phyloP scores from a whole-genome alignment of 345 rosid species.

The Rhodamnia argentea region DNA sequence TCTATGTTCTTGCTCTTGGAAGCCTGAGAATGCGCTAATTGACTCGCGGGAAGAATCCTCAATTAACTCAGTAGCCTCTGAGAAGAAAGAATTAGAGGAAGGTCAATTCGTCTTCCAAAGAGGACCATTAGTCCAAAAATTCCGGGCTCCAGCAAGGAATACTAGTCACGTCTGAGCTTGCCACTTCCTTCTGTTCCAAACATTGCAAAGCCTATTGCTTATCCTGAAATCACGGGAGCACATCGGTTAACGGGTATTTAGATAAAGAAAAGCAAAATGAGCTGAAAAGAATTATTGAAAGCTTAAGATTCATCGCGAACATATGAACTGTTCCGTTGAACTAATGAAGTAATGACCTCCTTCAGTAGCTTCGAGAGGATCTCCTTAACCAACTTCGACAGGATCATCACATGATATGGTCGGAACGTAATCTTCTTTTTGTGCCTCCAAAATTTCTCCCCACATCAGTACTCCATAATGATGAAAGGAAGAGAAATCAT shows the following conservation, averaged over 20 bases:
- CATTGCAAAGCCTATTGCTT: neutral
- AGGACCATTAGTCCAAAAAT: neutral
- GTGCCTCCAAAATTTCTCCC: neutral
- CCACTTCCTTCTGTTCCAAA: neutral
- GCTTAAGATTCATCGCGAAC: neutral
- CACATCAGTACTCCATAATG: neutral
- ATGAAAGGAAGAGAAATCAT: neutral
- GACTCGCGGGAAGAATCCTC: neutral
- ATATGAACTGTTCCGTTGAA: neutral
- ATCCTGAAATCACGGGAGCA: neutral
- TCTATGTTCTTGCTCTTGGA: neutral
- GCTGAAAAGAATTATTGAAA: neutral
- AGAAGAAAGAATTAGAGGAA: neutral
- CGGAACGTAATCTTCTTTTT: neutral
- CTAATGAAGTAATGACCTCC: neutral
- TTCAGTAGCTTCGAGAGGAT: neutral
- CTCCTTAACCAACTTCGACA: neutral
- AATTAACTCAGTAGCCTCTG: neutral
- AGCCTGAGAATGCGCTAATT: neutral
- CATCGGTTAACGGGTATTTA: neutral
- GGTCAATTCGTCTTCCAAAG: neutral
- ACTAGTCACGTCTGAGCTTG: neutral
- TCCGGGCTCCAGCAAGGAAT: neutral
- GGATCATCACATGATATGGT: neutral
- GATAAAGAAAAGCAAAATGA: neutral